phyloP scores from a whole-genome alignment of 106 monocot species.

The Dendrobium catenatum region DNA sequence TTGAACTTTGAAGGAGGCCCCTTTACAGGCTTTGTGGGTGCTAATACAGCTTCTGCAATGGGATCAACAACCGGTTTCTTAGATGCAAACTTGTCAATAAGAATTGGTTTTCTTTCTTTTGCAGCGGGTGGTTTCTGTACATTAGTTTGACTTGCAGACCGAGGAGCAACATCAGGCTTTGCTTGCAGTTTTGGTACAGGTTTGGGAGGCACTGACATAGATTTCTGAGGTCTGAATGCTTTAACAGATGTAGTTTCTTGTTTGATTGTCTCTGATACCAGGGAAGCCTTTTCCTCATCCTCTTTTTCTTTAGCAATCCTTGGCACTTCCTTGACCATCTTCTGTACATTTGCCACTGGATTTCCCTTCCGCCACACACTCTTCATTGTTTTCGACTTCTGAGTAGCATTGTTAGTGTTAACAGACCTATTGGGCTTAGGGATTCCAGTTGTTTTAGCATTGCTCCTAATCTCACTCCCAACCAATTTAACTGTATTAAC shows the following conservation, averaged over 20 bases:
- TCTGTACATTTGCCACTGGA: conserved; percentile 62
- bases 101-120: conserved; percentile 61
- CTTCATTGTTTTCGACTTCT: conserved; percentile 74
- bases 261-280: conserved; percentile 9
- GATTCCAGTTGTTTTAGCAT: conserved; percentile 18
- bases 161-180: conserved; percentile 32
- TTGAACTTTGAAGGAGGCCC: conserved; percentile 45
- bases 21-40: conserved; percentile 61
- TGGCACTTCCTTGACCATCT: conserved; percentile 51
- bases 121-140: conserved; percentile 22
- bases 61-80: conserved; percentile 66
- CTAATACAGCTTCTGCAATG: conserved; percentile 40
- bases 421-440: conserved; percentile 5
- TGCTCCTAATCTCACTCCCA: conserved; percentile 11
- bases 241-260: conserved; percentile 12
- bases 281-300: conserved; percentile 11
- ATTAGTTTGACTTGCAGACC: conserved; percentile 14
- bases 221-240: conserved; percentile 26
- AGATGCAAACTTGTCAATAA: conserved; percentile 76
- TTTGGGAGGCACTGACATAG: conserved; percentile 26
- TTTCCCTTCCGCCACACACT: conserved; percentile 97
- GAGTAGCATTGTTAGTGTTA: not conserved
- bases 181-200: conserved; percentile 35
- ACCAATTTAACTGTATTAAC: conserved; percentile 23
- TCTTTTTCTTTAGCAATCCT: conserved; percentile 28